Conservation (phyloP, 176 grass and related monocot species). For the Carex myosuroides region DNA sequence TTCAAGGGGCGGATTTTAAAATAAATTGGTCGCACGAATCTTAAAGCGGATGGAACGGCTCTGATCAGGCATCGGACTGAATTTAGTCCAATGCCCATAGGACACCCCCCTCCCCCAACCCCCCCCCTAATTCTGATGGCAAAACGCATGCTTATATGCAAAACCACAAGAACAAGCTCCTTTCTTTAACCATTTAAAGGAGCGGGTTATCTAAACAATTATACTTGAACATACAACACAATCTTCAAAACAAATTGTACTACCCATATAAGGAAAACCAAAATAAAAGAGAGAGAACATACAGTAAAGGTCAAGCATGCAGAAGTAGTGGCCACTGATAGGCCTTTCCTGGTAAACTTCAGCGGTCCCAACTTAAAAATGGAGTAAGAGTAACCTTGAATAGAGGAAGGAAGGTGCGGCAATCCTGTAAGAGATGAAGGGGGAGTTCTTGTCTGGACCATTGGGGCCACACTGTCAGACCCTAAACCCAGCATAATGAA, state of each 20-base stretch:
- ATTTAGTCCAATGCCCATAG: too few relatives aligned
- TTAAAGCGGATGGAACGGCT: too few relatives aligned
- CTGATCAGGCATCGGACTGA: too few relatives aligned
- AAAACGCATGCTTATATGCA: not conserved
- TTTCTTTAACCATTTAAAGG: not conserved
- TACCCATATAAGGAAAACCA: conserved; percentile 3
- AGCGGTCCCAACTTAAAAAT: conserved; percentile 87
- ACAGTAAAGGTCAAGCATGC: conserved; percentile 87
- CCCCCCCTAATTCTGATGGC: too few relatives aligned
- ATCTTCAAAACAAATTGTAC: conserved; percentile 1
- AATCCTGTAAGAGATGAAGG: conserved; percentile 64
- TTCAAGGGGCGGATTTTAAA: too few relatives aligned
- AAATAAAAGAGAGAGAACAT: conserved; percentile 23
- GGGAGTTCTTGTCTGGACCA: conserved; percentile 84
- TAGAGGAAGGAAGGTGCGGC: conserved; percentile 55
- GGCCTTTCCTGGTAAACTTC: conserved; percentile 88
- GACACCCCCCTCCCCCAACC: too few relatives aligned
- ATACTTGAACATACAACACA: not conserved
- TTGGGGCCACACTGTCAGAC: conserved; percentile 53
- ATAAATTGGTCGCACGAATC: too few relatives aligned
- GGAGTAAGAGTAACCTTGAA: conserved; percentile 73
- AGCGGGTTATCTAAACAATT: not conserved
- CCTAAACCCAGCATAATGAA: conserved; percentile 97
- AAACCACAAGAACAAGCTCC: not conserved
- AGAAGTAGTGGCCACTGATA: conserved; percentile 86